Base-by-base conservation (phyloP, 2,329 filamentous ascomycete species). In the Beauveria sp. region DNA sequence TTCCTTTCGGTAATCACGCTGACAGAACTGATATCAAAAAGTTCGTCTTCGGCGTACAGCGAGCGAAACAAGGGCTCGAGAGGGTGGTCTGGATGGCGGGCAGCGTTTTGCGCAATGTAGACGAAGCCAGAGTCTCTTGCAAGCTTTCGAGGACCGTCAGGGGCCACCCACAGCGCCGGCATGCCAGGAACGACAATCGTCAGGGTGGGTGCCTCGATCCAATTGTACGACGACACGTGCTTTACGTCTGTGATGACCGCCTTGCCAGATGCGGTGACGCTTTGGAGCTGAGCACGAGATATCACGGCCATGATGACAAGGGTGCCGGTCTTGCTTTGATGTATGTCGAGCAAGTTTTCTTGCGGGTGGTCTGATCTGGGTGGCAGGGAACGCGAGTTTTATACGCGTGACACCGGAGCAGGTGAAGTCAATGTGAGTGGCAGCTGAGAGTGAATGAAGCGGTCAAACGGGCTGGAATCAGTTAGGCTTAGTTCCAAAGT, bases 211-310 rank as follows among this genome's bases (percentile, higher is more conserved):
- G 70, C 69, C 57, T 77, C 73, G 57, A 80, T 71, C 79, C 79
- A 82, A 66, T 78, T 82, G 68, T 83, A 83, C 2, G 80, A 83
- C 2, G 79, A 71, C 12, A 81, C 63, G 52, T 75, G 70, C 58
- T 74, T 68, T 9, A 76, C 71, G 34, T 75, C 66, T 4, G 71
- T 73, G 62, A 80, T 78, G 28, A 58, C 62, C 5, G 70, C 69
- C 26, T 38, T 31, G 18, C 46, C 28, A 12, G 62, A 53, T 49
- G 64, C 61, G 26, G 46, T 52, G 51, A 68, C 64, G n/a, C 62
- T 48, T 51, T 64, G 34, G 38, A 70, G 65, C 55, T 67, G 51
- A 26, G 26, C 49, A 56, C 65, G 67, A 64, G 58, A 63, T 58
- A 70, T 70, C 50, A 66, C 16, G 12, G 46, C 8, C 31, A 49